phyloP scores from a whole-genome alignment of 805 yeast species.

The Ogataea ramenticola region DNA sequence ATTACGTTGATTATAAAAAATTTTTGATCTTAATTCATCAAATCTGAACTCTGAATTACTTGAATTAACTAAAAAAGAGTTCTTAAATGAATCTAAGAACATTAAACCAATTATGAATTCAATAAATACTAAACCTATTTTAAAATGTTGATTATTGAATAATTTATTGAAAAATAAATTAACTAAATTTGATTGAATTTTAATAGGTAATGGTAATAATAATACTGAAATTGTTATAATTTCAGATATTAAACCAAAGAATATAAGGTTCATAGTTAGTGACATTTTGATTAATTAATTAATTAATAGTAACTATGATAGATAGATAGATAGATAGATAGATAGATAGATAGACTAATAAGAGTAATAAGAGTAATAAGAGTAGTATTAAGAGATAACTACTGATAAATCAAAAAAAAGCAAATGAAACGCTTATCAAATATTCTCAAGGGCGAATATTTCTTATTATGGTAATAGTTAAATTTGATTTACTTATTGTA shows the following conservation, averaged over 20 bases:
- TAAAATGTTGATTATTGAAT: conserved; percentile 28
- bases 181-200: conserved; percentile 32
- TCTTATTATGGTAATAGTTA: too few relatives aligned
- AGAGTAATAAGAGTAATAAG: too few relatives aligned
- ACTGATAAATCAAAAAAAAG: too few relatives aligned
- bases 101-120: conserved; percentile 33
- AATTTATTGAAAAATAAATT: conserved; percentile 21
- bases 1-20: conserved; percentile 51
- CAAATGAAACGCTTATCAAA: too few relatives aligned
- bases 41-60: conserved; percentile 1
- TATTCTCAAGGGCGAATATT: too few relatives aligned
- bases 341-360: too few relatives aligned
- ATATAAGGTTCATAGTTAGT: conserved; percentile 26
- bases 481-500: too few relatives aligned
- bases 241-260: conserved; percentile 36
- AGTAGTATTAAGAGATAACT: too few relatives aligned
- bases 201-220: conserved; percentile 49
- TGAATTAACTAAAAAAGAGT: conserved; percentile 1
- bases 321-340: too few relatives aligned
- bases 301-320: too few relatives aligned
- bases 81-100: conserved; percentile 37
- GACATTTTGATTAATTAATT: conserved; percentile 16
- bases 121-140: conserved; percentile 34
- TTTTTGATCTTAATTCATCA: conserved; percentile 30
- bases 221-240: conserved; percentile 35